Percentiles rank a stretch among this genome's conserved stretches.
phyloP scores from a whole-genome alignment of 805 yeast species.

The Wickerhamomyces hampshirensis region DNA sequence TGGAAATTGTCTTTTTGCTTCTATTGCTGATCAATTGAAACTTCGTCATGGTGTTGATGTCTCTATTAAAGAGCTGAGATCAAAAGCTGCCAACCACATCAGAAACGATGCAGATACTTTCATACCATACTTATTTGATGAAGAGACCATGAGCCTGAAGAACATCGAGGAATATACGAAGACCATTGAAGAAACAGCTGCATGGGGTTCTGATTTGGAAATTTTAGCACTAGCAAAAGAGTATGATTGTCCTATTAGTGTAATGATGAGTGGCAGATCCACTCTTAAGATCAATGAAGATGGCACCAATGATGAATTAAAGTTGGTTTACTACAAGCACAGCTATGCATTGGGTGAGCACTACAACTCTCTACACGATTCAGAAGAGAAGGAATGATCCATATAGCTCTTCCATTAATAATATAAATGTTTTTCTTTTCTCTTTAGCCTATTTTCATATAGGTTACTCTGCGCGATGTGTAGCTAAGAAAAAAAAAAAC shows the following conservation, averaged over 20 bases:
- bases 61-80: conserved; percentile 52
- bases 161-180: conserved; percentile 65
- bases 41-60: conserved; percentile 39
- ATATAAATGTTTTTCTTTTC: background rate
- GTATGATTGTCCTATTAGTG: conserved; percentile 69
- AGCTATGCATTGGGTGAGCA: conserved; percentile 92
- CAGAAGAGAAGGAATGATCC: background rate
- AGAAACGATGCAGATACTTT: conserved; percentile 61
- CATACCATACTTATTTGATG: conserved; percentile 80
- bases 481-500: no score
- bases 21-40: conserved; percentile 72
- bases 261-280: conserved; percentile 74
- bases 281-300: conserved; percentile 58
- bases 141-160: conserved; percentile 55
- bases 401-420: background rate
- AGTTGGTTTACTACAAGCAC: conserved; percentile 78
- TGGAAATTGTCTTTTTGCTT: conserved; percentile 90
- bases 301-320: conserved; percentile 44
- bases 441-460: background rate
- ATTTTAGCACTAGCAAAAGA: conserved; percentile 72
- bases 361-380: conserved; percentile 73
- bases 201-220: conserved; percentile 98
- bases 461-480: no score
- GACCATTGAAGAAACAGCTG: conserved; percentile 68
- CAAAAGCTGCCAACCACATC: conserved; percentile 62